Base-by-base conservation (phyloP, 2,329 filamentous ascomycete species). In the Cyphellophora europaea region DNA sequence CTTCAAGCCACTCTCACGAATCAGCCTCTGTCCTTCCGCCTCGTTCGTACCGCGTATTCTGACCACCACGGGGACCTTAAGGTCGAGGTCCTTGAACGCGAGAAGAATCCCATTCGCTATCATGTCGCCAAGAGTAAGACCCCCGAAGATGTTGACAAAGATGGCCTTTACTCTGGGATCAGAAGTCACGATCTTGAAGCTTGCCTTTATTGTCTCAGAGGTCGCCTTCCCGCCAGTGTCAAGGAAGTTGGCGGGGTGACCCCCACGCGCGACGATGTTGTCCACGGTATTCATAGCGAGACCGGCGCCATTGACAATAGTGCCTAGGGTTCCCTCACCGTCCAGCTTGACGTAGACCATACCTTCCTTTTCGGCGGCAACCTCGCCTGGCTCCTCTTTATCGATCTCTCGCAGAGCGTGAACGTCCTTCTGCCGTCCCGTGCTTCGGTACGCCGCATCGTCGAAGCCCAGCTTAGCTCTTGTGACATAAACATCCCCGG, bases 251-350 rank as follows among this genome's bases (percentile, higher is more conserved):
- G 84, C 76, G 15, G 79, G 79, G 19, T 66, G 59, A 2, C 83
- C 83, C 6, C 79, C 79, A 36, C 75, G 72, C 10, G 75, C 62
- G 2, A 72, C 67, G 2, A 94, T 72, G 0, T 82, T 81, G 54
- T 94, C 87, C 40, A 88, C 77, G 0, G 86, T 93, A 54, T 91
- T 91, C 82, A 94, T 91, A 0, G 86, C 86, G 2, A 94, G 71
- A 0, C 87, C 87, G 0, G 88, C 87, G 28, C 87, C 86, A 52
- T 94, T 94, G 44, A 93, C 85, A 44, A 44, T 35, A 4, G 82
- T 93, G 23, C 85, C 87, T 35, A 93, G 79, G 42, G 77, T 77
- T 35, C 69, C 74, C 35, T 64, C 53, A 1, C 64, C 63, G 2
- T 69, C 66, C 4, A 66, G 49, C 49, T 74, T 79, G 44, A 93